Percentiles rank a stretch among this genome's conserved stretches.
phyloP scores from a whole-genome alignment of 176 grass and related monocot species.

The Bromus sterilis region DNA sequence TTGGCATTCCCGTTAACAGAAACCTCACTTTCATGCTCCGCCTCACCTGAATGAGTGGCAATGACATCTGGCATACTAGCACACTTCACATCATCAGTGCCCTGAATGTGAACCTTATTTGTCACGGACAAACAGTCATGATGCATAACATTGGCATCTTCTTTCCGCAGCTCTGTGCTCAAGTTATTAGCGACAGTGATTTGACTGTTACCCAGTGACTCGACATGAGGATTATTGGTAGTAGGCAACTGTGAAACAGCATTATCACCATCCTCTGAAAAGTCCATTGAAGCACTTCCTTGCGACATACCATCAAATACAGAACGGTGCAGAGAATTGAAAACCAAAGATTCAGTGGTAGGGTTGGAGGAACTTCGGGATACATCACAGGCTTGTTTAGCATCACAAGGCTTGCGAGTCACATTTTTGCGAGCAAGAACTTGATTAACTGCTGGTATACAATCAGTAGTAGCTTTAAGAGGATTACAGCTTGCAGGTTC shows the following conservation, averaged over 20 bases:
- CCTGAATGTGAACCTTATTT: background rate
- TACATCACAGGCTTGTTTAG: background rate
- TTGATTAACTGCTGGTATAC: slow-evolving; percentile 1
- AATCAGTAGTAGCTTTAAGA: background rate
- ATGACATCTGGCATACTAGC: background rate
- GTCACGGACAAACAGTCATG: slow-evolving; percentile 23
- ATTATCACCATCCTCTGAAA: slow-evolving; percentile 41
- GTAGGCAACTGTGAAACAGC: slow-evolving; percentile 15
- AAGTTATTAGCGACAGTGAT: background rate
- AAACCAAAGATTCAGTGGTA: slow-evolving; percentile 7
- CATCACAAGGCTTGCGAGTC: background rate
- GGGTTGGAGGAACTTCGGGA: slow-evolving; percentile 7
- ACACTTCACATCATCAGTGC: background rate
- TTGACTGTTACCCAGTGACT: background rate
- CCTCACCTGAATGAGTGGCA: background rate
- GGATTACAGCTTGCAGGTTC: slow-evolving; percentile 5
- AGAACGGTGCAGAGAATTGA: slow-evolving; percentile 1
- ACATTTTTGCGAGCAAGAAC: background rate
- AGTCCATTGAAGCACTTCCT: slow-evolving; percentile 57
- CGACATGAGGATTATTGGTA: slow-evolving; percentile 8
- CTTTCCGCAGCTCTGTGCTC: slow-evolving; percentile 15
- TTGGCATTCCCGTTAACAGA: slow-evolving; percentile 4
- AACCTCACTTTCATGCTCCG: background rate
- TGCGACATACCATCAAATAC: slow-evolving; percentile 41
- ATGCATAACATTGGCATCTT: background rate